phyloP scores from a whole-genome alignment of 2,329 filamentous ascomycete genomes.

The Corniculantispora saksenae region DNA sequence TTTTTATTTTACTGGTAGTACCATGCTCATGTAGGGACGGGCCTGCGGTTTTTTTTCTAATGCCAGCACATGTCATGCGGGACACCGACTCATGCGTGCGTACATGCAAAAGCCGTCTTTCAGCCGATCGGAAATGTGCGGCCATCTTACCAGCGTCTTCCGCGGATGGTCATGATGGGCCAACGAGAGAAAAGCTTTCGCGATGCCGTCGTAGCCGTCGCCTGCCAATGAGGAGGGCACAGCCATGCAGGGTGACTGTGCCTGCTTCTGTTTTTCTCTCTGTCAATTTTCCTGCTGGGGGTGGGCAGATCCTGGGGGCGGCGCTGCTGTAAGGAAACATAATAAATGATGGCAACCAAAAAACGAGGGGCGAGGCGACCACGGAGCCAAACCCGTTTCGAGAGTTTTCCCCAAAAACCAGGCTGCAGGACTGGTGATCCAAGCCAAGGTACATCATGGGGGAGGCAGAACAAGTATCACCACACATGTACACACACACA shows the following conservation, averaged over 20 bases:
- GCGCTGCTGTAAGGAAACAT: neutral
- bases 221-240: neutral
- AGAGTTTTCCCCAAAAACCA: neutral
- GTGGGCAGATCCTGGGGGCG: neutral
- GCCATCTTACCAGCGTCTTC: neutral
- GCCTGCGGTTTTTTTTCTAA: too few relatives aligned
- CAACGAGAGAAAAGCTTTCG: neutral
- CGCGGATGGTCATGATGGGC: neutral
- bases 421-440: neutral
- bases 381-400: neutral
- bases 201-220: conserved; percentile 16
- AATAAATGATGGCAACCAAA: too few relatives aligned
- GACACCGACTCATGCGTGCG: neutral
- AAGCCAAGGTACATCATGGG: neutral
- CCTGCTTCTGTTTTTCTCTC: neutral
- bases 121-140: conserved; percentile 9
- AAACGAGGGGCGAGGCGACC: too few relatives aligned
- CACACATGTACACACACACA: neutral
- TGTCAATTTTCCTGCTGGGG: neutral
- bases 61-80: conserved; percentile 6
- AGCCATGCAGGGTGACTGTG: conserved; percentile 5
- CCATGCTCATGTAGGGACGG: too few relatives aligned
- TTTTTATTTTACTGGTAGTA: too few relatives aligned
- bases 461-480: too few relatives aligned
- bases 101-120: conserved; percentile 1